phyloP scores from a whole-genome alignment of 164 flowering plant genomes.

The Tetrastigma voinierianum region DNA sequence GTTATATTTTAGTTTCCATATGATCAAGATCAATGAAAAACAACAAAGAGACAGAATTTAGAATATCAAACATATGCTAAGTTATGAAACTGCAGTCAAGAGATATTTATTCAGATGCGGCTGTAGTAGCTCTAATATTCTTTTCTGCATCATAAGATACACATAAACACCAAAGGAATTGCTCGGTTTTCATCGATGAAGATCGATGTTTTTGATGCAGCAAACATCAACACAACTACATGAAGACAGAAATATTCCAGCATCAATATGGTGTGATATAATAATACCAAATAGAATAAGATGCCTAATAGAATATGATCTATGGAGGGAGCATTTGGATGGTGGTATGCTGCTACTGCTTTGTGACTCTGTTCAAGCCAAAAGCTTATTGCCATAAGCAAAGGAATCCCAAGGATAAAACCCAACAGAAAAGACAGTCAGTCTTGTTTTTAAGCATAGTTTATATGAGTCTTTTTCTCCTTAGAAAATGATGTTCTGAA shows the following conservation, averaged over 20 bases:
- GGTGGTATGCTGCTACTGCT: neutral
- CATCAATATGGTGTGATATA: neutral
- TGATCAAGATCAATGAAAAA: neutral
- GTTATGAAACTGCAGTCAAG: constrained; percentile 17
- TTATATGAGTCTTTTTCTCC: neutral
- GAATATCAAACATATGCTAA: constrained; percentile 23
- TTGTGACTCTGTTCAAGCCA: neutral
- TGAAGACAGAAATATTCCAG: constrained; percentile 11
- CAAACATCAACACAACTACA: constrained; percentile 22
- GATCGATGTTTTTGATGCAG: constrained; percentile 35
- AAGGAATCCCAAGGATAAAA: constrained; percentile 22
- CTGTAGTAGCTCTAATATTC: neutral
- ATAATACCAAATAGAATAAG: neutral
- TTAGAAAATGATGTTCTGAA: constrained; percentile 15
- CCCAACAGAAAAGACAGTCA: constrained; percentile 26
- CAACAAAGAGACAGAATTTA: constrained; percentile 25
- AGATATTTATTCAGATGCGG: too few relatives aligned
- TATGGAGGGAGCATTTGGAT: constrained; percentile 7
- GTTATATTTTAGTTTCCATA: neutral
- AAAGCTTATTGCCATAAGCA: constrained; percentile 26
- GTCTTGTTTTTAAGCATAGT: neutral
- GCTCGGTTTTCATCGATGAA: constrained; percentile 31
- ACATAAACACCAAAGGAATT: constrained; percentile 6
- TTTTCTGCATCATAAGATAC: constrained; percentile 4
- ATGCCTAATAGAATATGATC: constrained; percentile 2